Evolutionary conservation across 352 stramenopile species (phyloP), one percentile per base, ranked within the genome.

Genomic region (Elongisporangium undulatum): DNA sequence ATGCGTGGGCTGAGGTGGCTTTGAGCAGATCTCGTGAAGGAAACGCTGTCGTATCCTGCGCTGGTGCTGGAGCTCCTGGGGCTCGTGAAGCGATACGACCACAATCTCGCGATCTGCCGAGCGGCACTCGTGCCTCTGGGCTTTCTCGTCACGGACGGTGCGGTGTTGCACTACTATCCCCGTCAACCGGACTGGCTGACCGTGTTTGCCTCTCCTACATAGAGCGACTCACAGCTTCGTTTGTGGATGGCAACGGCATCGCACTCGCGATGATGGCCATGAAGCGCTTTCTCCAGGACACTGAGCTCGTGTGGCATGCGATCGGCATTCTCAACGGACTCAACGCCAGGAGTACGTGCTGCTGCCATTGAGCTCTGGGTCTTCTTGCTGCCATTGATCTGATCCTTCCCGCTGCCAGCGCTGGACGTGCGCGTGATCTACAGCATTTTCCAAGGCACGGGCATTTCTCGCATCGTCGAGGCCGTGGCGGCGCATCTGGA

Each of bases 251-350:
- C 51, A 89, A 90, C 52, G 82, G 82, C 3, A 75, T 90, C 26
- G 73, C 78, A 23, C 64, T 87, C 7, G 69, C 77, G 1, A 77
- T 88, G 68, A 49, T 61, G 1, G 56, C 67, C 13, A 74, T 90
- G 64, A 85, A 82, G 61, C 62, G 50, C 13, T 87, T 80, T 54
- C 60, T 77, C 10, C 58, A 74, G 39, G 80, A 90, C 62, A 75
- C 74, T n/a, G 80, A 92, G 59, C 68, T 89, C 12, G 75, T 90
- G 17, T 92, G 82, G 82, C 79, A 92, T 55, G 76, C 75, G 0
- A 67, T 92, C 19, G 82, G 80, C 41, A 75, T 86, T 12, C 77
- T 92, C 49, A 90, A 92, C 50, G 75, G 69, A 1, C 69, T 92
- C 22, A 73, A 87, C 59, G 65, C 68, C 23, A 71, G 84, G 68